Conservation (phyloP, 208 protist genomes). For the Crithidia bombi region DNA sequence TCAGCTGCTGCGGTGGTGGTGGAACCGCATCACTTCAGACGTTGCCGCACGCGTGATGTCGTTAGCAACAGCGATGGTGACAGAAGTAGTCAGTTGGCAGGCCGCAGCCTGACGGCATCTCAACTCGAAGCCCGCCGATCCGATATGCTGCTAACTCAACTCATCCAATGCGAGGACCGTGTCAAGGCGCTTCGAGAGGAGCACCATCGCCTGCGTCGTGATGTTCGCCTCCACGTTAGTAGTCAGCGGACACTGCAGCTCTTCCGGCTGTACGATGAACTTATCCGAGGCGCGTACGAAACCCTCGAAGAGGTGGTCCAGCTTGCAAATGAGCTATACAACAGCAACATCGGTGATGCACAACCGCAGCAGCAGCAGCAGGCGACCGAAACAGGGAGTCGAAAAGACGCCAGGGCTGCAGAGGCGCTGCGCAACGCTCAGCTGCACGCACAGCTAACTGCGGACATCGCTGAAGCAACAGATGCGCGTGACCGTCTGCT, state of each 20-base stretch:
- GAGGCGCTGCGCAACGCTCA: slow-evolving; percentile 12
- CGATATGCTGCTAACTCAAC: slow-evolving; percentile 17
- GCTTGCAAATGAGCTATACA: slow-evolving; percentile 30
- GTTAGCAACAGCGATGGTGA: not conserved
- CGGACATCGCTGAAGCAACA: not conserved
- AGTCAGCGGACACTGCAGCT: slow-evolving; percentile 69
- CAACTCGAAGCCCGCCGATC: not conserved
- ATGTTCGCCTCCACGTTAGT: slow-evolving; percentile 77
- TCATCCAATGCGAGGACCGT: slow-evolving; percentile 22
- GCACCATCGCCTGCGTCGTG: slow-evolving; percentile 64
- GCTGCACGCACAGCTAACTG: slow-evolving; percentile 1
- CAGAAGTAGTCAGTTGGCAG: slow-evolving; percentile 13
- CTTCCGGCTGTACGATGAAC: slow-evolving; percentile 68
- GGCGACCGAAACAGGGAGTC: not conserved
- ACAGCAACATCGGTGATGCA: slow-evolving; percentile 4
- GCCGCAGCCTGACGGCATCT: not conserved
- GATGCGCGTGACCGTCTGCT: slow-evolving; percentile 26
- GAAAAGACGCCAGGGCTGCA: not conserved
- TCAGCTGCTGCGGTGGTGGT: not conserved
- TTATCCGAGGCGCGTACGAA: slow-evolving; percentile 43
- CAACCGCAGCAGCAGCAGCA: not conserved
- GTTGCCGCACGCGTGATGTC: not conserved
- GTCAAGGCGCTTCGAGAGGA: slow-evolving; percentile 39
- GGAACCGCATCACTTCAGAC: not conserved
- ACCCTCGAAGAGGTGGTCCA: slow-evolving; percentile 35